Evolutionary conservation across 306 rosid species (phyloP).

Genomic region (Medicago ruthenica): DNA sequence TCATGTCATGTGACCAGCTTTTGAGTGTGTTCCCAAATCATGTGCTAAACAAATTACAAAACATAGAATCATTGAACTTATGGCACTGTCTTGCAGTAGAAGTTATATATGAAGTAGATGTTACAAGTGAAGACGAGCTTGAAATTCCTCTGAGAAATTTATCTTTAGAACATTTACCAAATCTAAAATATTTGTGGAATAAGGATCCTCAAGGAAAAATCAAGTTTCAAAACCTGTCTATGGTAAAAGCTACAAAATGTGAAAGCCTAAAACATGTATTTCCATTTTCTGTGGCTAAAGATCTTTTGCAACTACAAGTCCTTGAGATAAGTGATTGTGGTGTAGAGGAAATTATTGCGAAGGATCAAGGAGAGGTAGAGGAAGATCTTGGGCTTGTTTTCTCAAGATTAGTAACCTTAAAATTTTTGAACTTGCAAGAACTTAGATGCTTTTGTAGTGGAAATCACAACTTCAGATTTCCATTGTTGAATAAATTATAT

Average conservation of each 20-base stretch:
- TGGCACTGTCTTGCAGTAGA: constrained; percentile 37
- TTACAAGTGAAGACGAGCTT: constrained; percentile 12
- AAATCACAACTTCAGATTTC: constrained; percentile 50
- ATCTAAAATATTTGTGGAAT: constrained; percentile 41
- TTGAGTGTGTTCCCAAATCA: constrained; percentile 45
- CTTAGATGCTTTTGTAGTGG: constrained; percentile 44
- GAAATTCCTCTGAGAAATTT: constrained; percentile 40
- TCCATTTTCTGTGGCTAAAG: constrained; percentile 51
- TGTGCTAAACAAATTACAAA: constrained; percentile 43
- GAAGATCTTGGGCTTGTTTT: constrained; percentile 46
- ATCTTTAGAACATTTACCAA: constrained; percentile 47
- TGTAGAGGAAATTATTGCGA: constrained; percentile 43
- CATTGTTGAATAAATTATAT: constrained; percentile 38
- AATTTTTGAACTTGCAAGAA: constrained; percentile 42
- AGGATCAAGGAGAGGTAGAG: constrained; percentile 33
- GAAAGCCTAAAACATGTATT: constrained; percentile 41
- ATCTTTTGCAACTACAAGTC: constrained; percentile 41
- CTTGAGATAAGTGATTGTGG: constrained; percentile 49
- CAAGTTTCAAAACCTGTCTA: constrained; percentile 31
- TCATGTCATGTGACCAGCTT: constrained; percentile 39
- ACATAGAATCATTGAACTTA: constrained; percentile 46
- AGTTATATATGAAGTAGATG: constrained; percentile 45
- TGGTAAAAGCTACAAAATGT: constrained; percentile 39
- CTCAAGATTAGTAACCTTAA: constrained; percentile 39
- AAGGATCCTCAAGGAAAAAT: constrained; percentile 46